phyloP scores from a whole-genome alignment of 129 eudicot genomes.

The Pulicaria dysenterica region DNA sequence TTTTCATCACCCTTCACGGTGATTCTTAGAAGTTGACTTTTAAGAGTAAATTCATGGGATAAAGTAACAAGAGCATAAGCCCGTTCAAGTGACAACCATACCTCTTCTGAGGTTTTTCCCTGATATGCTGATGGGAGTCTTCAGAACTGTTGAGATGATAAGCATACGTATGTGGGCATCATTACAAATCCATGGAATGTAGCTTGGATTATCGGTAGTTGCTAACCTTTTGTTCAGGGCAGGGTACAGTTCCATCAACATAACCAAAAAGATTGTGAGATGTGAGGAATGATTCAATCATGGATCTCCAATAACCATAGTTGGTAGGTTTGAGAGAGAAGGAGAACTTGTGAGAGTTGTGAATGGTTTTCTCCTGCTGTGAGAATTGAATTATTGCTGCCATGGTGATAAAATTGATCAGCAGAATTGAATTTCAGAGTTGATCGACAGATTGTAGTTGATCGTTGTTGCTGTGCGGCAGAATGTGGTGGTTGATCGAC shows the following conservation, averaged over 20 bases:
- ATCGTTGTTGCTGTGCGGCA: too few species aligned
- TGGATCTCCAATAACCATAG: conserved; percentile 15
- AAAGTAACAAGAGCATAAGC: conserved; percentile 16
- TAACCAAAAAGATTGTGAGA: not conserved
- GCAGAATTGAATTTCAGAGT: too few species aligned
- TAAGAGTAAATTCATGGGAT: conserved; percentile 20
- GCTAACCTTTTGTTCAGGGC: not conserved
- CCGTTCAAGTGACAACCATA: conserved; percentile 15
- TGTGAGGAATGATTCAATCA: conserved; percentile 12
- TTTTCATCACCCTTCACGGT: conserved; percentile 19
- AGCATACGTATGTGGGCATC: conserved; percentile 12
- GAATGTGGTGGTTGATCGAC: too few species aligned
- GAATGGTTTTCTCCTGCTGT: conserved; percentile 10
- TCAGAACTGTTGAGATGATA: too few species aligned
- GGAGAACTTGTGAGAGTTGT: conserved; percentile 22
- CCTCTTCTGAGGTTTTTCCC: not conserved
- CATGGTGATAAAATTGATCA: too few species aligned
- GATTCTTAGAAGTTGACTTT: conserved; percentile 15
- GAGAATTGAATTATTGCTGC: conserved; percentile 11
- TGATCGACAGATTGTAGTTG: too few species aligned
- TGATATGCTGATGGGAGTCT: not conserved
- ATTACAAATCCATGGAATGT: not conserved
- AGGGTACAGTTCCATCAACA: too few species aligned
- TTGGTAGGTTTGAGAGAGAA: conserved; percentile 19
- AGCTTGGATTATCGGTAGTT: conserved; percentile 11